Conservation (phyloP, 2,329 filamentous ascomycete species). For the Penicillium griseofulvum region DNA sequence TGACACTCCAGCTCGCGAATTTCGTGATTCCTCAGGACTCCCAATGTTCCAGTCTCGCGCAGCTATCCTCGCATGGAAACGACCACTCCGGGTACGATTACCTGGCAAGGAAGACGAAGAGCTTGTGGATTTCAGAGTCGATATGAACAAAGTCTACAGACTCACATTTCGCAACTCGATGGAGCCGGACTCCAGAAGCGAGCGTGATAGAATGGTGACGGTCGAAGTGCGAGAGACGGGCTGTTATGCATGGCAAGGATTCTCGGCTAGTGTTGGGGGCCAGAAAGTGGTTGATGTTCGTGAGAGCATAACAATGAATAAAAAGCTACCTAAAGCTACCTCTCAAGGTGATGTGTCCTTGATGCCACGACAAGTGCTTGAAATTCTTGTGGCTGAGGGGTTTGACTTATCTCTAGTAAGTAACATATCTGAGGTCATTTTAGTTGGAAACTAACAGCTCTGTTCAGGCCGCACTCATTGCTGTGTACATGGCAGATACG, state of each 20-base stretch:
- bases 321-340: neutral
- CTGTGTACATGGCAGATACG: constrained; percentile 3
- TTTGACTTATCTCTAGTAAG: constrained; percentile 15
- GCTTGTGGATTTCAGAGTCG: constrained; percentile 12
- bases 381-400: constrained; percentile 11
- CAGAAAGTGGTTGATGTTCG: constrained; percentile 14
- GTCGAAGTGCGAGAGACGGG: constrained; percentile 10
- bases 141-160: neutral
- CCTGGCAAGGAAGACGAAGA: constrained; percentile 20
- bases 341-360: neutral
- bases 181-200: constrained; percentile 14
- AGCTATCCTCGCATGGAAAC: constrained; percentile 4
- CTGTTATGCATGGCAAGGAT: neutral
- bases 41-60: constrained; percentile 29
- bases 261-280: neutral
- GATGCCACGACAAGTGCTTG: constrained; percentile 7
- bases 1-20: constrained; percentile 25
- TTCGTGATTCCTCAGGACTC: constrained; percentile 29
- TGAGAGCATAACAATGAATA: constrained; percentile 13
- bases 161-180: constrained; percentile 28
- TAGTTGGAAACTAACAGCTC: neutral
- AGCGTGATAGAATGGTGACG: constrained; percentile 18
- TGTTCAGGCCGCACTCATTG: constrained; percentile 1
- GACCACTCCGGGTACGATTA: constrained; percentile 22
- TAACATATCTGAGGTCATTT: neutral